phyloP scores from a whole-genome alignment of 306 rosid genomes.

The Trifolium repens region DNA sequence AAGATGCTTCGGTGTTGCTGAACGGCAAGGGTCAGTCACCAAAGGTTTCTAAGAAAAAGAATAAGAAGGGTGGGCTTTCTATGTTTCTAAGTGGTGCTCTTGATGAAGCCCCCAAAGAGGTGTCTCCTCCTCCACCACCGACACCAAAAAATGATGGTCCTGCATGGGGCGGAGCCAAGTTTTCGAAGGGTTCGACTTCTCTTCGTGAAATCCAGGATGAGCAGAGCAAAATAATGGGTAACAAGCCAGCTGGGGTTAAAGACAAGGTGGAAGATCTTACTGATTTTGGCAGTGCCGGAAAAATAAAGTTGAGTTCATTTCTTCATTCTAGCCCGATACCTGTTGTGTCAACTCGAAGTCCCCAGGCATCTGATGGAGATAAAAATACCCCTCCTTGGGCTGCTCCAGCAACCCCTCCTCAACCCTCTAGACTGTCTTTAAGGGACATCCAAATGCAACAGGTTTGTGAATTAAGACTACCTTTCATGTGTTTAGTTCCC shows the following conservation, averaged over 20 bases:
- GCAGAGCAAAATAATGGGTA: slow-evolving; percentile 61
- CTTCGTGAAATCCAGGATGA: slow-evolving; percentile 90
- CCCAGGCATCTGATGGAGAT: slow-evolving; percentile 71
- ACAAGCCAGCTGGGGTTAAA: slow-evolving; percentile 40
- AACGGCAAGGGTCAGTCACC: slow-evolving; percentile 49
- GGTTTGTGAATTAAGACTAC: slow-evolving; percentile 53
- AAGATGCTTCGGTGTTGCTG: slow-evolving; percentile 49
- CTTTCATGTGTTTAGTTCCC: slow-evolving; percentile 4
- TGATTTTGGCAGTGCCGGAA: slow-evolving; percentile 57
- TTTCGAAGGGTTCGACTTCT: slow-evolving; percentile 65
- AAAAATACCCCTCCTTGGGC: slow-evolving; percentile 83
- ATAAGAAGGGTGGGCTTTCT: slow-evolving; percentile 90
- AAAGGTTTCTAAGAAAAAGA: slow-evolving; percentile 73
- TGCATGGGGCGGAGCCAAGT: slow-evolving; percentile 94
- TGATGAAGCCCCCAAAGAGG: slow-evolving; percentile 63
- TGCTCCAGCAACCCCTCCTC: slow-evolving; percentile 92
- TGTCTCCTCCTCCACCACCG: slow-evolving; percentile 62
- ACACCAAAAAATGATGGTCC: slow-evolving; percentile 74
- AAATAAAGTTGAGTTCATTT: slow-evolving; percentile 68
- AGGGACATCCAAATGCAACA: slow-evolving; percentile 96
- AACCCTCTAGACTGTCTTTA: slow-evolving; percentile 68
- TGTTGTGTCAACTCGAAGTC: slow-evolving; percentile 50
- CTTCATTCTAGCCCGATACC: slow-evolving; percentile 89
- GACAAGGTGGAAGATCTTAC: slow-evolving; percentile 61
- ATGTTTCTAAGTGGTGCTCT: slow-evolving; percentile 98